Evolutionary conservation across 208 protist species (phyloP), one percentile per base, ranked within the genome.

Genomic region (Novymonas esmeraldas): DNA sequence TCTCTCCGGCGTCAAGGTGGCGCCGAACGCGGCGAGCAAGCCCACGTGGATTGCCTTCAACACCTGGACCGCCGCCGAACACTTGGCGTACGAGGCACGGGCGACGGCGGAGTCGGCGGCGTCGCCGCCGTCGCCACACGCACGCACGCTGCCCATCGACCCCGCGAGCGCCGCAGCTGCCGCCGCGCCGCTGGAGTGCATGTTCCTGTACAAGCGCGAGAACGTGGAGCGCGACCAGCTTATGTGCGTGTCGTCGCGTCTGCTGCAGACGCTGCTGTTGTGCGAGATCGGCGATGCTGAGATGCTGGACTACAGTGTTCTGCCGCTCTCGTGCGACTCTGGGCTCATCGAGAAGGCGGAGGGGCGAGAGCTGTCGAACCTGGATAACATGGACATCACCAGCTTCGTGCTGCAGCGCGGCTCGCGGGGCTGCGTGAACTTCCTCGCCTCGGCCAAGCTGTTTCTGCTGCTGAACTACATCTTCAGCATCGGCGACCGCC

Each of bases 381-480:
- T 86, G 46, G 62, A 69, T 39, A 65, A 62, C 64, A 74, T 71
- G 52, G 74, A 71, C 34, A 82, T 78, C 41, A 57, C 70, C 14
- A 71, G 61, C 57, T 81, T 74, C 63, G 46, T 87, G 48, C 50
- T 69, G 20, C 48, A 65, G 10, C 70, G 61, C 24, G 69, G 60
- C 24, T 34, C 39, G 42, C 51, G 58, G 33, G 61, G 41, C 22
- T 68, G 66, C 45, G 26, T 57, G 9, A 82, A 85, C 63, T 94
- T 94, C 61, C 68, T 91, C 38, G 76, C 69, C 20, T 95, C 89
- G 1, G 81, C 84, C n/a, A 92, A 91, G 73, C 76, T 92, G 42
- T 95, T 95, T 65, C 73, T 95, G 49, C 60, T 95, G 36, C 52
- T 92, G 26, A 95, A 91, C 73, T 92, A 95, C 64, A 82, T 95